phyloP scores from a whole-genome alignment of 2,329 filamentous ascomycete species.

The Aspergillus viridinutans region DNA sequence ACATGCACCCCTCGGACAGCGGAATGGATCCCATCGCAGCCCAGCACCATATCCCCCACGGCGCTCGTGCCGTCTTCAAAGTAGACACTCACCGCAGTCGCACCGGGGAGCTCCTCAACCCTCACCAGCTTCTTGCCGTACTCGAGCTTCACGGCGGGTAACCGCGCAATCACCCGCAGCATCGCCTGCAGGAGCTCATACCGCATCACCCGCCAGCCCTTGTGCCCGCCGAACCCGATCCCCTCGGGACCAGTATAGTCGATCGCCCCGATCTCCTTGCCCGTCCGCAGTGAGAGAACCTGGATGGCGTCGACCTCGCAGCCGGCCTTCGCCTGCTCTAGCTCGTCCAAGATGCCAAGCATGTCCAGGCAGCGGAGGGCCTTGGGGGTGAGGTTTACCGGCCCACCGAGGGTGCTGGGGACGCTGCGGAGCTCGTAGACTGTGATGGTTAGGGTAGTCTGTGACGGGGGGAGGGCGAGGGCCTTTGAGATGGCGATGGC shows the following conservation, averaged over 20 bases:
- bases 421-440: background rate
- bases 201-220: background rate
- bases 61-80: background rate
- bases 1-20: background rate
- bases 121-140: background rate
- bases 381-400: background rate
- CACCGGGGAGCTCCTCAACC: background rate
- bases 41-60: slow-evolving; percentile 1
- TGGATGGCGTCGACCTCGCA: background rate
- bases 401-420: background rate
- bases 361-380: background rate
- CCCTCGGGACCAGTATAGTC: background rate
- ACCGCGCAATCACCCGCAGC: background rate
- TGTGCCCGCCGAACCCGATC: background rate
- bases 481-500: background rate
- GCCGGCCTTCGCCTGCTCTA: background rate
- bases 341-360: background rate
- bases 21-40: slow-evolving; percentile 2
- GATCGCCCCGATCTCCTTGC: background rate
- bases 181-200: background rate
- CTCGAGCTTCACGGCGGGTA: background rate
- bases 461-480: background rate
- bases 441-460: background rate
- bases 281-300: background rate
- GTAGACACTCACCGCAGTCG: background rate